Percentiles rank a stretch among this genome's conserved stretches.
Evolutionary conservation across 306 rosid genomes (phyloP).

Genomic region (Prosopis cineraria): DNA sequence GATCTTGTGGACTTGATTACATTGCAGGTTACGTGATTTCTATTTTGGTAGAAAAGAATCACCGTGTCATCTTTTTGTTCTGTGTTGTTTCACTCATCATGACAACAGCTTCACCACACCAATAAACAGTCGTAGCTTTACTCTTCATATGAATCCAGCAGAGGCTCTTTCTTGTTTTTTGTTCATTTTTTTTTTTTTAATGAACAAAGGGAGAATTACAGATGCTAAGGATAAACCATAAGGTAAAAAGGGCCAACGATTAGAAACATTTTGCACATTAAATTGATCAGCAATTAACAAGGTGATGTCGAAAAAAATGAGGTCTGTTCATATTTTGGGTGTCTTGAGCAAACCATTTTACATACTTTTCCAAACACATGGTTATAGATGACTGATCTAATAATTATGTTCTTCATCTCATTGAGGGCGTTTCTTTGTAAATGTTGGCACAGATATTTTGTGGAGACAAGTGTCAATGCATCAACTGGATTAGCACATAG

Average conservation of each 20-base stretch:
- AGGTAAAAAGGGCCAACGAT: neutral
- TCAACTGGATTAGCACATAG: neutral
- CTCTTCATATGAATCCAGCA: neutral
- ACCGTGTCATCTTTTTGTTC: neutral
- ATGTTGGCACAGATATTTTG: neutral
- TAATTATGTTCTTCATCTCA: neutral
- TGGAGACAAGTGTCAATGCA: neutral
- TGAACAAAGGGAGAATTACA: no score
- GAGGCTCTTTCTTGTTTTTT: neutral
- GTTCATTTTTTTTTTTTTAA: neutral
- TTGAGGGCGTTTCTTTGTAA: neutral
- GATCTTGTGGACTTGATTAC: conserved; percentile 6
- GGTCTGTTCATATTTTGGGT: neutral
- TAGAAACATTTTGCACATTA: neutral
- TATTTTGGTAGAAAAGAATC: neutral
- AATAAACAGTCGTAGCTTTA: neutral
- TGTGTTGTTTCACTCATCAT: neutral
- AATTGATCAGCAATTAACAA: neutral
- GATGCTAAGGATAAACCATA: neutral
- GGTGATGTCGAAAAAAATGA: neutral
- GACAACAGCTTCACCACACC: neutral
- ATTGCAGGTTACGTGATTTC: neutral
- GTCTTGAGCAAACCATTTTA: neutral
- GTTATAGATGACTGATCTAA: neutral
- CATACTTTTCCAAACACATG: neutral